Evolutionary conservation across 169 alveolate genomes (phyloP).

Genomic region (Plasmodium falciparum): DNA sequence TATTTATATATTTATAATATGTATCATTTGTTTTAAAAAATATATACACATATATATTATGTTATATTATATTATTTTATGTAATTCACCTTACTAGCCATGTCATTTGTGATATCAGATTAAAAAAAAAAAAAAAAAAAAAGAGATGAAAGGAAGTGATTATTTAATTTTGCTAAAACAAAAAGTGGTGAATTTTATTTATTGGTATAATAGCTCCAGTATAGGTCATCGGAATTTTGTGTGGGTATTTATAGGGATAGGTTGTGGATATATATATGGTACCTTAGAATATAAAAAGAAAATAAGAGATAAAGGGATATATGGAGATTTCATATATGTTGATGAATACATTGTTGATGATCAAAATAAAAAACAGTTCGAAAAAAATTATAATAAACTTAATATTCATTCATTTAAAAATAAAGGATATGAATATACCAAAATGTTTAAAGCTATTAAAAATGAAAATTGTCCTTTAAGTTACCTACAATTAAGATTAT

Average conservation of each 20-base stretch:
- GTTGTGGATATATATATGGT: slow-evolving; percentile 84
- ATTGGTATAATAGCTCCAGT: slow-evolving; percentile 80
- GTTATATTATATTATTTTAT: too few relatives aligned
- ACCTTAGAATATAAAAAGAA: slow-evolving; percentile 54
- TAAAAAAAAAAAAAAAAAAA: not conserved
- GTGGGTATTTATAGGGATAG: slow-evolving; percentile 81
- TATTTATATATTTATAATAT: too few relatives aligned
- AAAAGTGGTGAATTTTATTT: slow-evolving; percentile 56
- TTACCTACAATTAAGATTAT: slow-evolving; percentile 79
- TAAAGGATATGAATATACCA: slow-evolving; percentile 84
- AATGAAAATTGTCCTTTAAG: slow-evolving; percentile 79
- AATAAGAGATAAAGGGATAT: slow-evolving; percentile 81
- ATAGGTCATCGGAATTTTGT: slow-evolving; percentile 83
- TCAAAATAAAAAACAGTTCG: slow-evolving; percentile 76
- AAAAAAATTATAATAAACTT: slow-evolving; percentile 78
- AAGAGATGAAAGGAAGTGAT: slow-evolving; percentile 14
- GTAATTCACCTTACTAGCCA: too few relatives aligned
- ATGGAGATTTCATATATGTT: slow-evolving; percentile 80
- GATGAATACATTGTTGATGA: slow-evolving; percentile 78
- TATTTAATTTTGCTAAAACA: slow-evolving; percentile 37
- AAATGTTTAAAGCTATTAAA: slow-evolving; percentile 82
- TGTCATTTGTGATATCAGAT: too few relatives aligned
- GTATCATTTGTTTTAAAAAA: too few relatives aligned
- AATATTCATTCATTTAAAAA: slow-evolving; percentile 78
- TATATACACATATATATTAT: too few relatives aligned